A percentile compares a stretch with the other conserved stretches of the same genome.
Evolutionary conservation across 805 yeast species (phyloP).

Genomic region (Kazachstania martiniae): DNA sequence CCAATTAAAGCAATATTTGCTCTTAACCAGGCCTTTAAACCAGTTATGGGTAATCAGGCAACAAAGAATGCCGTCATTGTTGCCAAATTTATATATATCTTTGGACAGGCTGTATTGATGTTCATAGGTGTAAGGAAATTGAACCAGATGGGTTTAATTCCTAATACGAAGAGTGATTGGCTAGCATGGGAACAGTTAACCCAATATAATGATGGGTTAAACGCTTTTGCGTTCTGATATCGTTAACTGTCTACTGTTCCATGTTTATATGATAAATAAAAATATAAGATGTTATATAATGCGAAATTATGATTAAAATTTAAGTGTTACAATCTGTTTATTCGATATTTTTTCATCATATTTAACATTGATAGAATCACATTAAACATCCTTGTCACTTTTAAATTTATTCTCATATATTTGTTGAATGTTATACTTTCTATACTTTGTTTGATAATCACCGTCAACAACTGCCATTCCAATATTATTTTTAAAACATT

Average conservation of each 20-base stretch:
- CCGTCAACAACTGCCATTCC: constrained; percentile 78
- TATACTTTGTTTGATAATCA: constrained; percentile 40
- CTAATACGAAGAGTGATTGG: constrained; percentile 86
- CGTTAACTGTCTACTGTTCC: too few relatives aligned
- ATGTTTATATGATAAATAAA: too few relatives aligned
- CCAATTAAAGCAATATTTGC: constrained; percentile 64
- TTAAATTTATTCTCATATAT: constrained; percentile 41
- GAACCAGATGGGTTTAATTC: constrained; percentile 81
- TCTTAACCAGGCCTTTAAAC: constrained; percentile 45
- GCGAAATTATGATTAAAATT: too few relatives aligned
- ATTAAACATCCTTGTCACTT: constrained; percentile 7
- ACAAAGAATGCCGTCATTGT: constrained; percentile 14
- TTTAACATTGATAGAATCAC: too few relatives aligned
- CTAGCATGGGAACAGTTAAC: constrained; percentile 62
- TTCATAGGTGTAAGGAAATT: constrained; percentile 78
- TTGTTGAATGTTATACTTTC: constrained; percentile 73
- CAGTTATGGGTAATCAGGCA: constrained; percentile 30
- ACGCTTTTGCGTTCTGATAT: constrained; percentile 17
- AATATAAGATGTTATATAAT: too few relatives aligned
- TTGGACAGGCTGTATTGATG: constrained; percentile 43
- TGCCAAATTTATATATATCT: constrained; percentile 39
- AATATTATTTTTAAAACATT: constrained; percentile 77
- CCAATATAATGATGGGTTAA: constrained; percentile 10
- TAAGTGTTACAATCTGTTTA: too few relatives aligned
- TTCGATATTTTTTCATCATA: too few relatives aligned